These are phyloP conservation scores for Myriosclerotinia duriaeana DNA, from an alignment of 2,329 filamentous ascomycete genomes.

Conservation along the genomic window DNA sequence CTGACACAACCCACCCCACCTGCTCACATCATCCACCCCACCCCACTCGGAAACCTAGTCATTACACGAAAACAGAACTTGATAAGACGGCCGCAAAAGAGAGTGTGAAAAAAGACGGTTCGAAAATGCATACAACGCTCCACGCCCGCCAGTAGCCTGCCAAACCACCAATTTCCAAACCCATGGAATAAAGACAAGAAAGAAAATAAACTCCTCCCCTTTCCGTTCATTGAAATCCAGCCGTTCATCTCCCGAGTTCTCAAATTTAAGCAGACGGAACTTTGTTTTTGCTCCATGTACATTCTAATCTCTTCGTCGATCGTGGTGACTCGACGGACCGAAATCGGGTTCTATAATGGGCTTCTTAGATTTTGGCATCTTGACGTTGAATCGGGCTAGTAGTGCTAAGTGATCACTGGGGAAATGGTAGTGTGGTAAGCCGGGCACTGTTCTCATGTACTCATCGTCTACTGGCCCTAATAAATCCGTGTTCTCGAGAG, in stretches of 20 bases:
- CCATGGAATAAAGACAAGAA: slow-evolving; percentile 26
- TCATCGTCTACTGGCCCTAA: slow-evolving; percentile 70
- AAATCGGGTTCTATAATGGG: slow-evolving; percentile 39
- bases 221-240: slow-evolving; percentile 21
- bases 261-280: slow-evolving; percentile 17
- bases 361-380: slow-evolving; percentile 55
- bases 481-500: slow-evolving; percentile 63
- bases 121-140: slow-evolving; percentile 25
- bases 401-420: slow-evolving; percentile 72
- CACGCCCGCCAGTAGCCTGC: slow-evolving; percentile 23
- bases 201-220: slow-evolving; percentile 22
- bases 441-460: slow-evolving; percentile 68
- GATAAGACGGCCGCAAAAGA: slow-evolving; percentile 19
- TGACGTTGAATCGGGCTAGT: slow-evolving; percentile 68
- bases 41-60: slow-evolving; percentile 15
- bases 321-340: slow-evolving; percentile 35
- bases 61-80: slow-evolving; percentile 24
- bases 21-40: slow-evolving; percentile 12
- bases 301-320: slow-evolving; percentile 29
- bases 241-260: not conserved
- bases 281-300: slow-evolving; percentile 6
- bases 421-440: slow-evolving; percentile 74
- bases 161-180: slow-evolving; percentile 25
- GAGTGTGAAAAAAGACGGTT: slow-evolving; percentile 20
- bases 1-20: not conserved